A percentile compares a stretch with the other conserved stretches of the same genome.
These are phyloP conservation scores for Auricularia sp. DNA, from an alignment of 768 basidiomycete species.

Conservation along the genomic window DNA sequence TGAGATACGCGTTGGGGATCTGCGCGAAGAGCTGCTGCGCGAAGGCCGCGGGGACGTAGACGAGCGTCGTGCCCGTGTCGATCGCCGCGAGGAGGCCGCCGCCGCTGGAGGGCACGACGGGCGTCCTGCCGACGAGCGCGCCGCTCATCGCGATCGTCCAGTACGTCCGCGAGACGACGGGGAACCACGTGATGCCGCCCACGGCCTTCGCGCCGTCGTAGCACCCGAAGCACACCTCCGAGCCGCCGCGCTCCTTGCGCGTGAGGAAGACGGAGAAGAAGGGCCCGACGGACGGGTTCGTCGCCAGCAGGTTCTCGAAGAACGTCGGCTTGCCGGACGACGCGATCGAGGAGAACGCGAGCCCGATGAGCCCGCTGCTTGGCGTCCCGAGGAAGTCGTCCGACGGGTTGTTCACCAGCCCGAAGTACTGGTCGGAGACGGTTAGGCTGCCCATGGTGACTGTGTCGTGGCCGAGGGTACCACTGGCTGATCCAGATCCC, in stretches of 20 bases:
- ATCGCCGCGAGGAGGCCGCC: slow-evolving; percentile 36
- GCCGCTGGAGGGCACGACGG: slow-evolving; percentile 10
- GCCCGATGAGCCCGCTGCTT: slow-evolving; percentile 47
- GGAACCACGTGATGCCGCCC: slow-evolving; percentile 25
- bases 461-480: slow-evolving; percentile 39
- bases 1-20: slow-evolving; percentile 37
- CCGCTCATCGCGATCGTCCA: slow-evolving; percentile 47
- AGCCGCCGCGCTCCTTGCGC: slow-evolving; percentile 29
- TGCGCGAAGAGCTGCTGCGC: slow-evolving; percentile 39
- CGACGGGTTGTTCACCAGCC: slow-evolving; percentile 37
- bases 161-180: slow-evolving; percentile 41
- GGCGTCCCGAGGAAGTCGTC: slow-evolving; percentile 42
- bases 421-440: slow-evolving; percentile 44
- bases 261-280: slow-evolving; percentile 51
- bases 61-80: slow-evolving; percentile 58
- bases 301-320: slow-evolving; percentile 50
- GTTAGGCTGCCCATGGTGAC: slow-evolving; percentile 37
- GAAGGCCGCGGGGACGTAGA: slow-evolving; percentile 41
- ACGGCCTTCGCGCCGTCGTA: slow-evolving; percentile 27
- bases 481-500: slow-evolving; percentile 39
- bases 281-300: slow-evolving; percentile 30
- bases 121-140: slow-evolving; percentile 24
- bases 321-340: slow-evolving; percentile 38
- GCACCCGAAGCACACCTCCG: slow-evolving; percentile 41
- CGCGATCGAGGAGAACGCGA: slow-evolving; percentile 52